These are phyloP conservation scores for Cercospora canescens DNA, from an alignment of 2,329 filamentous ascomycete species.

Conservation along the genomic window DNA sequence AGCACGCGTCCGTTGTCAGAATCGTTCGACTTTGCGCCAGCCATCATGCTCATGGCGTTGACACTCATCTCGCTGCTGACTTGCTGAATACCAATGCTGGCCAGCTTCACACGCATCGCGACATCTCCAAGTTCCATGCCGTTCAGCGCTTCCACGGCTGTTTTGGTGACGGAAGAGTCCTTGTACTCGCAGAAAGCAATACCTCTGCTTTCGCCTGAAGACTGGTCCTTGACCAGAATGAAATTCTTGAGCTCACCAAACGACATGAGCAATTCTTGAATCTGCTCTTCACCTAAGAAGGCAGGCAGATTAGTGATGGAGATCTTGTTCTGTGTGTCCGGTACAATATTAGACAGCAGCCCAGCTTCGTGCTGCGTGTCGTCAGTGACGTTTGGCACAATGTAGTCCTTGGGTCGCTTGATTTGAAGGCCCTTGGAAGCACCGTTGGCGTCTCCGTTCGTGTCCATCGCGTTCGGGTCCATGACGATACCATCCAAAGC, in stretches of 20 bases:
- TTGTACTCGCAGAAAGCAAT: conserved; percentile 96
- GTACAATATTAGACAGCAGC: conserved; percentile 75
- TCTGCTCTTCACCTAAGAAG: conserved; percentile 87
- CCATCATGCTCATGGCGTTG: conserved; percentile 96
- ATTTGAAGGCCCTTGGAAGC: conserved; percentile 66
- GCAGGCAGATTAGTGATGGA: conserved; percentile 85
- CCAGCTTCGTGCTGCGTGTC: conserved; percentile 74
- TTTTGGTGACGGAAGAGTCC: conserved; percentile 73
- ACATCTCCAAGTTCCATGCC: conserved; percentile 91
- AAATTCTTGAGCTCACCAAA: conserved; percentile 95
- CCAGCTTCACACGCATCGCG: conserved; percentile 80
- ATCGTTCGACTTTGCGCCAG: conserved; percentile 73
- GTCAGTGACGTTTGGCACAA: conserved; percentile 78
- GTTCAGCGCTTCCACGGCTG: conserved; percentile 87
- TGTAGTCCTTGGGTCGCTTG: conserved; percentile 92
- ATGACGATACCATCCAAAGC: conserved; percentile 88
- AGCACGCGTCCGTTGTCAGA: conserved; percentile 83
- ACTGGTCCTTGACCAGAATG: conserved; percentile 80
- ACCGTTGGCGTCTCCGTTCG: conserved; percentile 56
- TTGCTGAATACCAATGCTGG: conserved; percentile 92
- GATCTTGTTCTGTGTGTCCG: conserved; percentile 94
- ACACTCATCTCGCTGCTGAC: conserved; percentile 94
- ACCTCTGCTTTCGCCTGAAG: conserved; percentile 78
- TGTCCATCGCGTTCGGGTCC: conserved; percentile 62
- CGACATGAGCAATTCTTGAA: conserved; percentile 82